These are phyloP conservation scores for Pleurotus djamor DNA, from an alignment of 768 basidiomycete genomes.

Conservation along the genomic window DNA sequence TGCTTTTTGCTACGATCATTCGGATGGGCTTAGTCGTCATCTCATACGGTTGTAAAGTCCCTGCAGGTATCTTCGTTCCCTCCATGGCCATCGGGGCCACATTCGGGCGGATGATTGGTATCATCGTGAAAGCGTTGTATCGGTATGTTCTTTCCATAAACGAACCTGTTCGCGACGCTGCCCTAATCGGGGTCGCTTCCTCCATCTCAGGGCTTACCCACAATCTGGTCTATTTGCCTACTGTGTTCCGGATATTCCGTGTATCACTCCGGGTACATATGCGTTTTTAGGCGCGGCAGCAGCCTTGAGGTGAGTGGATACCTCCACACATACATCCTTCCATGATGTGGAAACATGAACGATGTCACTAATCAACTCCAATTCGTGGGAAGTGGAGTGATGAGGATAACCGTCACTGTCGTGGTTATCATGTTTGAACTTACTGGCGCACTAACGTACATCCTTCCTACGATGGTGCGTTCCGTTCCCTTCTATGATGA, in stretches of 20 bases:
- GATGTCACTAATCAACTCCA: neutral
- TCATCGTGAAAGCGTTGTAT: slow-evolving; percentile 92
- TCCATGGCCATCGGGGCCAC: slow-evolving; percentile 99
- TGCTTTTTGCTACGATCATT: slow-evolving; percentile 88
- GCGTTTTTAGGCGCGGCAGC: slow-evolving; percentile 97
- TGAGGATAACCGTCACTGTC: slow-evolving; percentile 95
- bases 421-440: slow-evolving; percentile 99
- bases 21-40: slow-evolving; percentile 85
- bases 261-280: slow-evolving; percentile 98
- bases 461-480: slow-evolving; percentile 93
- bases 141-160: slow-evolving; percentile 41
- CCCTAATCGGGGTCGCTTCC: slow-evolving; percentile 1
- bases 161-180: neutral
- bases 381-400: slow-evolving; percentile 69
- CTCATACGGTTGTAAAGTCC: slow-evolving; percentile 95
- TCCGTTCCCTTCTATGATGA: neutral
- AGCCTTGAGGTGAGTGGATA: slow-evolving; percentile 68
- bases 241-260: slow-evolving; percentile 90
- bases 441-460: slow-evolving; percentile 95
- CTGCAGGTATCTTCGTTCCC: slow-evolving; percentile 97
- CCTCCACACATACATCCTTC: neutral
- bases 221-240: slow-evolving; percentile 85
- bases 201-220: slow-evolving; percentile 68
- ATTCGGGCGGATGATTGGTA: slow-evolving; percentile 96
- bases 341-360: neutral